These are phyloP conservation scores for Tylopilus cervinicoccineus DNA, from an alignment of 768 basidiomycete genomes.

Conservation along the genomic window DNA sequence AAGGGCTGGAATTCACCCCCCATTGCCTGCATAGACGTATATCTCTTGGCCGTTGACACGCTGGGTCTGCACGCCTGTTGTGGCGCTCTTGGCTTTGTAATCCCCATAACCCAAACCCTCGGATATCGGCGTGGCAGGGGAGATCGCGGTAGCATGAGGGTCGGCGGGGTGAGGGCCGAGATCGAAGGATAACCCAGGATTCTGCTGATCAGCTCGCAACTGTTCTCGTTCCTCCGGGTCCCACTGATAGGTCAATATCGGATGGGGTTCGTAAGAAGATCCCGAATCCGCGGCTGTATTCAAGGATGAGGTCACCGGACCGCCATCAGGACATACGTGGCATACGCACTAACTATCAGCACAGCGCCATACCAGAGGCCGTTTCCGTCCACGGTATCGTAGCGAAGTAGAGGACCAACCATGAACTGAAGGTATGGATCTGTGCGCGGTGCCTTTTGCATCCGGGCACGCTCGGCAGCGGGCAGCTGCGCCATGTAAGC, in stretches of 20 bases:
- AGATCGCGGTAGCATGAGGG: slow-evolving; percentile 50
- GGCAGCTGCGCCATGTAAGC: slow-evolving; percentile 47
- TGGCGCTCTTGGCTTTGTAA: slow-evolving; percentile 18
- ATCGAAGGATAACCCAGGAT: slow-evolving; percentile 41
- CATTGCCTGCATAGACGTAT: slow-evolving; percentile 59
- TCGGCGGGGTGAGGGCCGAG: slow-evolving; percentile 74
- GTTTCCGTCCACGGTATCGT: slow-evolving; percentile 78
- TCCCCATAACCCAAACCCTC: slow-evolving; percentile 6
- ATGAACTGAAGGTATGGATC: slow-evolving; percentile 83
- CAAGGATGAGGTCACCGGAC: not conserved
- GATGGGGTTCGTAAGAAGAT: slow-evolving; percentile 73
- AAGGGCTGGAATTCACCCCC: slow-evolving; percentile 40
- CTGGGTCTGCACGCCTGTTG: slow-evolving; percentile 34
- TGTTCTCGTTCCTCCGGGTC: slow-evolving; percentile 47
- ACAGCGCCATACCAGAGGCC: slow-evolving; percentile 87
- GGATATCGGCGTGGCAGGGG: slow-evolving; percentile 15
- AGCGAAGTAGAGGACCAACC: slow-evolving; percentile 87
- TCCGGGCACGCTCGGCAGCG: slow-evolving; percentile 63
- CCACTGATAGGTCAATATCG: slow-evolving; percentile 68
- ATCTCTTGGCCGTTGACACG: slow-evolving; percentile 61
- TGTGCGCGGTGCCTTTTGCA: slow-evolving; percentile 61
- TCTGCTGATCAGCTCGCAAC: slow-evolving; percentile 12
- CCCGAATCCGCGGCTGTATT: slow-evolving; percentile 68
- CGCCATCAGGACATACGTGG: not conserved
- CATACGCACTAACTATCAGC: slow-evolving; percentile 76